Conservation (phyloP, 306 rosid genomes). For the Abrus pulchellus region DNA sequence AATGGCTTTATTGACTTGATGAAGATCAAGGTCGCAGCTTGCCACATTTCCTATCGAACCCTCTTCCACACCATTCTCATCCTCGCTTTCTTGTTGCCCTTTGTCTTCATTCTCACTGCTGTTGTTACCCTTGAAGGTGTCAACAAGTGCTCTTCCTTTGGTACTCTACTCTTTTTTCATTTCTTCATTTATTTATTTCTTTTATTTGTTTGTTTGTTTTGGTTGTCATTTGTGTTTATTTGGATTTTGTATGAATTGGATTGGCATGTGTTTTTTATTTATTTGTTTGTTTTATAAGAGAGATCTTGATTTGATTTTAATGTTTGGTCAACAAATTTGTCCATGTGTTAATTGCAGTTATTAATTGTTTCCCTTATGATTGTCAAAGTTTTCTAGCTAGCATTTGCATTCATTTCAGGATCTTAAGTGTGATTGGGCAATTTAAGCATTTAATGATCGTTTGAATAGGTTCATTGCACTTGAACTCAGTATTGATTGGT, state of each 20-base stretch:
- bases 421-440: constrained; percentile 37
- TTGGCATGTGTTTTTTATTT: constrained; percentile 37
- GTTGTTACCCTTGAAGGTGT: constrained; percentile 99
- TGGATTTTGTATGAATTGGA: constrained; percentile 18
- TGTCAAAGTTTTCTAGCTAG: constrained; percentile 14
- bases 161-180: constrained; percentile 57
- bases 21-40: constrained; percentile 99
- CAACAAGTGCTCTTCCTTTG: constrained; percentile 99
- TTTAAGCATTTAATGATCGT: not conserved
- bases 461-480: constrained; percentile 18
- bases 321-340: not conserved
- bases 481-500: constrained; percentile 39
- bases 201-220: too few relatives aligned
- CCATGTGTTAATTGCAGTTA: constrained; percentile 11
- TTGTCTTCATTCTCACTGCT: constrained; percentile 99
- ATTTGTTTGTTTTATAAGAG: not conserved
- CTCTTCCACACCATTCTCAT: constrained; percentile 97
- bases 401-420: constrained; percentile 22
- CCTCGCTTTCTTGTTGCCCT: constrained; percentile 96
- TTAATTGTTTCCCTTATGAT: constrained; percentile 34
- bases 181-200: not conserved
- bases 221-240: not conserved
- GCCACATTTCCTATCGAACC: constrained; percentile 98
- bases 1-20: constrained; percentile 99
- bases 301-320: constrained; percentile 59